Base-by-base conservation (phyloP, 139 green algal species). In the Picochlorum sp. region DNA sequence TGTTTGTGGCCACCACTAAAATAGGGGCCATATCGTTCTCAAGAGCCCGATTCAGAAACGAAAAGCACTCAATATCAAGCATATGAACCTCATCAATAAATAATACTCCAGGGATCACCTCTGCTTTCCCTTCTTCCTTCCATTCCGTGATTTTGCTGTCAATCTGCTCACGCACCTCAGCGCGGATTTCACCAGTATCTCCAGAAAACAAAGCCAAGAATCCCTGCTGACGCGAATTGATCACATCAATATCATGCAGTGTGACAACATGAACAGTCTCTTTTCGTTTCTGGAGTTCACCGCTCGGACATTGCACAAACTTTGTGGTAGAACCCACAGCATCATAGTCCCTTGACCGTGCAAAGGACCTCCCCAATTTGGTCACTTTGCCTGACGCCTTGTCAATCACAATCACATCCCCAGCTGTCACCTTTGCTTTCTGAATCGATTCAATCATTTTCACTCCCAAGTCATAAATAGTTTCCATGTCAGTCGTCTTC, bases 41-140 rank as follows among this genome's bases (percentile, higher is more conserved):
- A 45, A 99, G 86, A 4, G 94, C 94, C 4, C 92, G 79, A 75
- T 97, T 97, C 9, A 99, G 77, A 84, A 96, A 99, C 11, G 83
- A 92, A 81, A 99, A 99, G 86, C 94, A 98, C 76, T 99, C 94
- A 44, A 98, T 97, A 80, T 99, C 94, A n/a, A 99, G 80, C 94
- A 98, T 98, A 85, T 99, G 94, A 57, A 97, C 84, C 76, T 95
- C 87, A 67, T 98, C 92, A 60, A 97, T 96, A 81, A 98, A 98
- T 9, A 97, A 76, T 65, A 98, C 92, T 16, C 92, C 92, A 1
- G 94, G 94, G n/a, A 97, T 79, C 34, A 99, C 96, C 61, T 98
- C 94, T 2, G 94, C 94, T 75, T 98, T 98, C 67, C 94, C 94
- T 77, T 99, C 94, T 73, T 99, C 94, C 18, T 92, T 80, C 94